These are phyloP conservation scores for Echinosophora koreensis DNA, from an alignment of 306 rosid species.

Conservation along the genomic window DNA sequence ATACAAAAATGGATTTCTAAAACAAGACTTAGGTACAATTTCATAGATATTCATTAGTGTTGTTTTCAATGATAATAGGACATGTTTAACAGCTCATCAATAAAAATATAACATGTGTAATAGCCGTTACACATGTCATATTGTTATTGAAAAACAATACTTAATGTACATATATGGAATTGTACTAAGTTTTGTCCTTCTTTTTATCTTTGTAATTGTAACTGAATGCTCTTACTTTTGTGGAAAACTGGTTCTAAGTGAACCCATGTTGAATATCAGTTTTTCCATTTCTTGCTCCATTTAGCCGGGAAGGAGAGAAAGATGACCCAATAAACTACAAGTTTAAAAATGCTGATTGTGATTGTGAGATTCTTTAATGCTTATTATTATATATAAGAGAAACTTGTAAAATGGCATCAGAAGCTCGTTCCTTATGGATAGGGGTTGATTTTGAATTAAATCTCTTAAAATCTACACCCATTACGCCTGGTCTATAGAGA, in stretches of 20 bases:
- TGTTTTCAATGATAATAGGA: no score
- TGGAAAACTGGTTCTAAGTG: constrained; percentile 70
- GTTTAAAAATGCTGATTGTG: constrained; percentile 23
- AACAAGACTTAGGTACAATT: no score
- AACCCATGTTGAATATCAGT: constrained; percentile 70
- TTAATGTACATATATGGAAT: no score
- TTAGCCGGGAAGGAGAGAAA: constrained; percentile 14
- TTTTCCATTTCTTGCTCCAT: constrained; percentile 65
- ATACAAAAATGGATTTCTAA: not conserved
- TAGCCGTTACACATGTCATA: no score
- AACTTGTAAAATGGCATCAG: constrained; percentile 29
- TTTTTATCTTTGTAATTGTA: not conserved
- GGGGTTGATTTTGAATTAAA: constrained; percentile 14
- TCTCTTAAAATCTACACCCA: constrained; percentile 41
- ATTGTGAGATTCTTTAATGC: not conserved
- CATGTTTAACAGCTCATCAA: no score
- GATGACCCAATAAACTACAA: not conserved
- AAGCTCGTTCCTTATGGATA: constrained; percentile 42
- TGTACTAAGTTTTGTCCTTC: not conserved
- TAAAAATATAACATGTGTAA: no score
- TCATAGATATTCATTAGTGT: no score
- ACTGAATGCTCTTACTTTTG: constrained; percentile 58
- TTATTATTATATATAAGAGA: constrained; percentile 17
- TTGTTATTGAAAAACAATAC: no score
- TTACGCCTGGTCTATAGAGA: constrained; percentile 43